Percentiles rank a stretch among this genome's conserved stretches.
Conservation (phyloP, 2,329 filamentous ascomycete genomes). For the Ophiosphaerella herpotricha region DNA sequence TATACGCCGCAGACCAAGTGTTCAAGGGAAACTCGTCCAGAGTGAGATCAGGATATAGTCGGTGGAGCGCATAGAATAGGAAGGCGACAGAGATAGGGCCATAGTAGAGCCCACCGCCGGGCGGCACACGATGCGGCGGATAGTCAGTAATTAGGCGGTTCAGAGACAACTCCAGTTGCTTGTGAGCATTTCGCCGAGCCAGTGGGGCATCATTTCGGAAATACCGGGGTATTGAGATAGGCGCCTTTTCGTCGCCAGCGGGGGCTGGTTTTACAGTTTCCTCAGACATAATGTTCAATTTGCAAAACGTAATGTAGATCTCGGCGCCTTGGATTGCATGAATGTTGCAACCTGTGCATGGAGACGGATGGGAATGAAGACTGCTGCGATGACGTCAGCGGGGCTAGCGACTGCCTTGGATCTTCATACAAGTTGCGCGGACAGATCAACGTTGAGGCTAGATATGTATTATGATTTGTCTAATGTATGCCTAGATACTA, state of each 20-base stretch:
- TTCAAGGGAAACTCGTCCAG: conserved; percentile 54
- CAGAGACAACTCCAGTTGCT: conserved; percentile 56
- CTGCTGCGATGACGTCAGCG: conserved; percentile 20
- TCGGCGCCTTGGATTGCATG: no score
- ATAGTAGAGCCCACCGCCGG: conserved; percentile 56
- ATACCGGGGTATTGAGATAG: conserved; percentile 45
- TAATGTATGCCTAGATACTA: no score
- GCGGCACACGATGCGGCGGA: conserved; percentile 52
- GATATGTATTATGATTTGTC: no score
- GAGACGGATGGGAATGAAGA: background rate
- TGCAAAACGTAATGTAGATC: background rate
- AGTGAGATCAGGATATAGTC: conserved; percentile 53
- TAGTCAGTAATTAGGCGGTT: conserved; percentile 54
- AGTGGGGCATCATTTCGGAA: conserved; percentile 48
- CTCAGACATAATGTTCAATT: conserved; percentile 30
- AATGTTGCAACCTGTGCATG: no score
- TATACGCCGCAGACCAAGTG: conserved; percentile 56
- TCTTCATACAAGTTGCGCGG: background rate
- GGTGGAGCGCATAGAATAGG: conserved; percentile 56
- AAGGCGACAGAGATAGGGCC: conserved; percentile 56
- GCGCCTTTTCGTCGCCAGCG: conserved; percentile 22
- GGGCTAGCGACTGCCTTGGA: conserved; percentile 1
- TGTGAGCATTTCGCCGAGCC: conserved; percentile 51
- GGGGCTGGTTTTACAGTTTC: conserved; percentile 19
- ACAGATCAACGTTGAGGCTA: background rate